These are phyloP conservation scores for Claviceps sp. DNA, from an alignment of 2,329 filamentous ascomycete species.

Conservation along the genomic window DNA sequence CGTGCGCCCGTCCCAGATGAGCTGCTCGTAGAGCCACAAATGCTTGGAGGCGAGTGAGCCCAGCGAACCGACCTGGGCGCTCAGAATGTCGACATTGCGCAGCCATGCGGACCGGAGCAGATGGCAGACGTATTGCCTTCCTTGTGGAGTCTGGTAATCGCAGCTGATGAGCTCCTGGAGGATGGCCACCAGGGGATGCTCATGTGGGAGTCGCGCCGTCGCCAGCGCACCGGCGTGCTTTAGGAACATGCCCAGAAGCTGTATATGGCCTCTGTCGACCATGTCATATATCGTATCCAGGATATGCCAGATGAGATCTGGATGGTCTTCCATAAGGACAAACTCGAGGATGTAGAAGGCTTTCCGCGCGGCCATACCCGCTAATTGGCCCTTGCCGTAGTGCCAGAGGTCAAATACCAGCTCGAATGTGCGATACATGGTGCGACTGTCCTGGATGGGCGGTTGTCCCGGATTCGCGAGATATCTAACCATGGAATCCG, in stretches of 20 bases:
- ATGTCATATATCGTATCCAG: slow-evolving; percentile 26
- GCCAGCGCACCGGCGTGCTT: slow-evolving; percentile 18
- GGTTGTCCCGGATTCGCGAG: slow-evolving; percentile 21
- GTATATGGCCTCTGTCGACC: slow-evolving; percentile 21
- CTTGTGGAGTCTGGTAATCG: slow-evolving; percentile 18
- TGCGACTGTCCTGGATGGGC: slow-evolving; percentile 24
- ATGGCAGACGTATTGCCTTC: slow-evolving; percentile 19
- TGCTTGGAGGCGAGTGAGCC: slow-evolving; percentile 16
- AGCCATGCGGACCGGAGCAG: slow-evolving; percentile 23
- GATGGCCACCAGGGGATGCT: slow-evolving; percentile 22
- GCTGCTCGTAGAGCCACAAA: slow-evolving; percentile 25
- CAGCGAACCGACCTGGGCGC: slow-evolving; percentile 18
- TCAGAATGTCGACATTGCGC: slow-evolving; percentile 22
- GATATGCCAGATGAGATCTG: slow-evolving; percentile 24
- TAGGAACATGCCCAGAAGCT: slow-evolving; percentile 21
- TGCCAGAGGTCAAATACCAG: slow-evolving; percentile 24
- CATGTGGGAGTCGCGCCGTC: slow-evolving; percentile 14
- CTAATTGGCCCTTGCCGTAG: slow-evolving; percentile 21
- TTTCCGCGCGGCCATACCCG: slow-evolving; percentile 22
- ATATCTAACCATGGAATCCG: slow-evolving; percentile 24
- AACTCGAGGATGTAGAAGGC: slow-evolving; percentile 24
- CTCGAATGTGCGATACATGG: slow-evolving; percentile 26
- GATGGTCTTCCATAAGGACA: slow-evolving; percentile 23
- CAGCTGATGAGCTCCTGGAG: slow-evolving; percentile 18
- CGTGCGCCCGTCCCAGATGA: slow-evolving; percentile 26